Percentiles rank a stretch among this genome's conserved stretches.
Evolutionary conservation across 2,329 filamentous ascomycete species (phyloP).

Genomic region (Rachicladosporium sp.): DNA sequence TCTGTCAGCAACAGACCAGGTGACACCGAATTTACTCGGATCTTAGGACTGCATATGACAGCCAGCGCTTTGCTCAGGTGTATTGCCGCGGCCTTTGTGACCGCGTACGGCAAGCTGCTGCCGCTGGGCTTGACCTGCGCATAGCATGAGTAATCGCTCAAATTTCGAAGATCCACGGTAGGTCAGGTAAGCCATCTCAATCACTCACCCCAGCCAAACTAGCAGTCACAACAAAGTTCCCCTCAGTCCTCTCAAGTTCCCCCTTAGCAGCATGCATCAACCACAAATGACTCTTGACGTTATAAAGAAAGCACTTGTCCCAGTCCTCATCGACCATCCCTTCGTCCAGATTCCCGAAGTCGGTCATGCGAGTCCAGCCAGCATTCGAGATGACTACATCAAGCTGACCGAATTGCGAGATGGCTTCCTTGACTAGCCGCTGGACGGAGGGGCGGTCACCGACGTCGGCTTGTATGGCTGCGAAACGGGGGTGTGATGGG

Average conservation of each 20-base stretch:
- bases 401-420: constrained; percentile 33
- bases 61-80: constrained; percentile 46
- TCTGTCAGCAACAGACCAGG: constrained; percentile 39
- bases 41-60: constrained; percentile 39
- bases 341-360: constrained; percentile 38
- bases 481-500: constrained; percentile 25
- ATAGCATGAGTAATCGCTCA: no score
- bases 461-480: constrained; percentile 35
- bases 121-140: constrained; percentile 43
- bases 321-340: constrained; percentile 47
- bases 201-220: constrained; percentile 43
- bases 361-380: constrained; percentile 29
- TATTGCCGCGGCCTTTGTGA: constrained; percentile 29
- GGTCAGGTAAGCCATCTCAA: no score
- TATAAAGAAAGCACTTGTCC: constrained; percentile 48
- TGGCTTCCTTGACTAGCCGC: constrained; percentile 31
- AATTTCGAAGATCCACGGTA: no score
- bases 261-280: constrained; percentile 44
- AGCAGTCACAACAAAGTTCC: constrained; percentile 52
- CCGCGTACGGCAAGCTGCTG: constrained; percentile 38
- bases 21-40: constrained; percentile 48
- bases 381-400: constrained; percentile 34
- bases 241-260: constrained; percentile 44
- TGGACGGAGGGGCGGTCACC: constrained; percentile 30
- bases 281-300: constrained; percentile 51